Percentiles rank a stretch among this genome's conserved stretches.
phyloP scores from a whole-genome alignment of 2,329 filamentous ascomycete species.

The Fusarium lateritium region DNA sequence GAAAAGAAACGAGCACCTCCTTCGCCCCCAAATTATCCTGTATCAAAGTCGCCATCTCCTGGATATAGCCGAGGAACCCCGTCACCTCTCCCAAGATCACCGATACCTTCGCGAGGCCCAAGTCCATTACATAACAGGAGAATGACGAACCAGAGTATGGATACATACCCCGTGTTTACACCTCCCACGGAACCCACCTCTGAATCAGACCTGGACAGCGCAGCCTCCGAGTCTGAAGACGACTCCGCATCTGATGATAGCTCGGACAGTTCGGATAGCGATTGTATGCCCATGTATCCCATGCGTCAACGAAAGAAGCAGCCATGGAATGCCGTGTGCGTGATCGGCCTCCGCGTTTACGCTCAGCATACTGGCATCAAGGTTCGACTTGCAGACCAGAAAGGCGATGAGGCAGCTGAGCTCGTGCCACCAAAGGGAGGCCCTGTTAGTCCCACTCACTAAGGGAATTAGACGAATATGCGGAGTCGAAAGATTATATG shows the following conservation, averaged over 20 bases:
- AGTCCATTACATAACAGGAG: constrained; percentile 17
- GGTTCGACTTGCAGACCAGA: constrained; percentile 54
- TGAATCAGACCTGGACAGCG: constrained; percentile 29
- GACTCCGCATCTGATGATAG: constrained; percentile 42
- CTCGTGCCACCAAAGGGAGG: constrained; percentile 35
- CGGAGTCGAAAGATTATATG: constrained; percentile 3
- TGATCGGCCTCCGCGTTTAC: constrained; percentile 58
- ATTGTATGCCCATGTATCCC: constrained; percentile 7
- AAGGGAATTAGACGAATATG: constrained; percentile 9
- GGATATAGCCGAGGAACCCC: background rate
- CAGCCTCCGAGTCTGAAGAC: constrained; percentile 45
- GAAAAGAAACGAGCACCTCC: constrained; percentile 25
- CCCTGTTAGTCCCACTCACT: constrained; percentile 24
- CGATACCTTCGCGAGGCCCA: constrained; percentile 8
- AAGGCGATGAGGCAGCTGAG: constrained; percentile 46
- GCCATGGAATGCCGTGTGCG: constrained; percentile 61
- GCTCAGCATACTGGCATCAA: constrained; percentile 54
- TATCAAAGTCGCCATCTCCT: background rate
- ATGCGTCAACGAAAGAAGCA: constrained; percentile 37
- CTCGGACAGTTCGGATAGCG: constrained; percentile 45
- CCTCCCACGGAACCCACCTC: constrained; percentile 31
- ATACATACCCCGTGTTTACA: constrained; percentile 32
- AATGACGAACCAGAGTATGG: constrained; percentile 29
- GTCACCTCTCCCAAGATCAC: constrained; percentile 10
- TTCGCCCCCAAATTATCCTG: background rate